Conservation (phyloP, 2,329 filamentous ascomycete genomes). For the Diplocarpon mali region DNA sequence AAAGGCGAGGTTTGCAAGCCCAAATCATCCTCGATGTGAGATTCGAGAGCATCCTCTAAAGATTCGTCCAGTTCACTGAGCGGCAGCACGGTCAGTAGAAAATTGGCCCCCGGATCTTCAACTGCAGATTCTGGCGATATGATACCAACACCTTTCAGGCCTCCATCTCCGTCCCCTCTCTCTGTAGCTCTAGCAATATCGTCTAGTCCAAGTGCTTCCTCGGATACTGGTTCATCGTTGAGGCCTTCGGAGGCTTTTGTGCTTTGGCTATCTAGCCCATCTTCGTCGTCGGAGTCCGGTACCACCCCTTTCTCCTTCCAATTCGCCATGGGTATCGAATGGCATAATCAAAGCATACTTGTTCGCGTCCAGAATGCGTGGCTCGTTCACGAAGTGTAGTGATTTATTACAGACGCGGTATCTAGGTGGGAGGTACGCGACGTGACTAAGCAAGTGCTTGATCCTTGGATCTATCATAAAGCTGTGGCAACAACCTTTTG, state of each 20-base stretch:
- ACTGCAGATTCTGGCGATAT: background rate
- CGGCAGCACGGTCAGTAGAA: background rate
- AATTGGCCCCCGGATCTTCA: background rate
- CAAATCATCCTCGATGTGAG: background rate
- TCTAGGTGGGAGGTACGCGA: background rate
- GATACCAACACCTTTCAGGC: background rate
- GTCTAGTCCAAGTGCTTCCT: background rate
- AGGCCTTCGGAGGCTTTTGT: constrained; percentile 2
- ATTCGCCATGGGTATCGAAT: constrained; percentile 21
- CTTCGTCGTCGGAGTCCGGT: constrained; percentile 29
- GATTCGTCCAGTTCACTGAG: background rate
- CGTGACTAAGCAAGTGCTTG: background rate
- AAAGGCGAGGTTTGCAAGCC: background rate
- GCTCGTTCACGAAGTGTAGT: background rate
- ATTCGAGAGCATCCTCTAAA: background rate
- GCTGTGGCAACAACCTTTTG: background rate
- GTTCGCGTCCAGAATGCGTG: background rate
- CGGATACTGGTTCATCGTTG: background rate
- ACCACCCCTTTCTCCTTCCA: constrained; percentile 29
- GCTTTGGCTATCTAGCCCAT: constrained; percentile 19
- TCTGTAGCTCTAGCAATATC: background rate
- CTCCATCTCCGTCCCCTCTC: background rate
- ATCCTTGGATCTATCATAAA: background rate
- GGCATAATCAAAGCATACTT: constrained; percentile 15
- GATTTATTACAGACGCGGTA: background rate